Conservation (phyloP, 108 stramenopile genomes). For the Hondaea fermentalgiana region DNA sequence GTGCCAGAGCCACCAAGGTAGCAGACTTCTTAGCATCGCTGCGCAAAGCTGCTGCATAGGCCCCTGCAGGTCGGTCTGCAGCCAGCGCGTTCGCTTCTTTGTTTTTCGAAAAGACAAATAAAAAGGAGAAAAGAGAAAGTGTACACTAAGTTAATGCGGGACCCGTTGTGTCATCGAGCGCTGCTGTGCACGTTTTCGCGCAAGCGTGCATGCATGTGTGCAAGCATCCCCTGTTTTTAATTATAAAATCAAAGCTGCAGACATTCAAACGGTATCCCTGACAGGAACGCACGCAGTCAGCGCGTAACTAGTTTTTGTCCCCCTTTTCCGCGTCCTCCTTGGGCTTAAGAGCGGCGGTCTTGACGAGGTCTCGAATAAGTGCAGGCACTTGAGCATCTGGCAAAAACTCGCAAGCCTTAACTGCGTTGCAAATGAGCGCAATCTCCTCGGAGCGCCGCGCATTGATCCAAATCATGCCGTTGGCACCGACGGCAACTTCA, state of each 20-base stretch:
- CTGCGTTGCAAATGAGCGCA: neutral
- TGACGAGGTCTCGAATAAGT: neutral
- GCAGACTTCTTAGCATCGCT: too few species aligned
- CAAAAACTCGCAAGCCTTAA: neutral
- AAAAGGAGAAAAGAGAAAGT: neutral
- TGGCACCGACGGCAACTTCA: slow-evolving; percentile 17
- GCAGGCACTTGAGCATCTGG: neutral
- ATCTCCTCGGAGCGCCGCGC: neutral
- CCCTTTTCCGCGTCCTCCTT: neutral
- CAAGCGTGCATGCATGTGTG: neutral
- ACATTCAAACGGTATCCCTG: too few species aligned
- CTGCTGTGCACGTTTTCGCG: too few species aligned
- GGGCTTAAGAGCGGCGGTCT: neutral
- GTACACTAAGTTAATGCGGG: too few species aligned
- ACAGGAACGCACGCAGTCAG: too few species aligned
- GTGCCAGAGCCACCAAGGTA: too few species aligned
- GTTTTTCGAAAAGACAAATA: neutral
- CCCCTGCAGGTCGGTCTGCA: neutral
- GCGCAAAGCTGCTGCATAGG: too few species aligned
- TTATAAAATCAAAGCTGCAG: neutral
- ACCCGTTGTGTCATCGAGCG: too few species aligned
- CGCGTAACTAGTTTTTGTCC: too few species aligned
- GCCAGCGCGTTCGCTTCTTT: neutral
- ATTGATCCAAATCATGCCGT: slow-evolving; percentile 16
- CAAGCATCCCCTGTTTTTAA: neutral